Evolutionary conservation across 2,329 filamentous ascomycete genomes (phyloP), one percentile per base, ranked within the genome.

Genomic region (Trichoderma atrobrunneum): DNA sequence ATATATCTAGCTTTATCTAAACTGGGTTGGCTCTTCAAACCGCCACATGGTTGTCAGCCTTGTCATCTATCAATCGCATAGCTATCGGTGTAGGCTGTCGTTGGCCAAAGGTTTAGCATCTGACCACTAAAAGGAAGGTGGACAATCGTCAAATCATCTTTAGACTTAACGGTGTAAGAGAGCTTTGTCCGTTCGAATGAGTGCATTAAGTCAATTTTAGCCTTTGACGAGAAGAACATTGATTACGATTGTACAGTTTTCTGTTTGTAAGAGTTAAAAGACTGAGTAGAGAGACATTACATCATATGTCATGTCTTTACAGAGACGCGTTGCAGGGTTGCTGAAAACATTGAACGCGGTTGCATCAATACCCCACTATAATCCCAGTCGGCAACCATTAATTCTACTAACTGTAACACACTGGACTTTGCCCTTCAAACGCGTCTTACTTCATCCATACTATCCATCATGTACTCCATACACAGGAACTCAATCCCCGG

Each of bases 201-300:
- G 6, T 39, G 12, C 34, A 5, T 5, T 2, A 6, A 39, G 3
- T 3, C 36, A 39, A 39, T 0, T 39, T 39, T 2, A 2, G 7
- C 16, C 0, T 0, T 1, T 8, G 16, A 1, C 18, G 16, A 43
- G 36, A 43, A 43, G n/a, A n/a, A n/a, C n/a, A n/a, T n/a, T n/a
- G n/a, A n/a, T n/a, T n/a, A n/a, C n/a, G n/a, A n/a, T n/a, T n/a
- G n/a, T n/a, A n/a, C n/a, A n/a, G n/a, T n/a, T n/a, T n/a, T n/a
- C n/a, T n/a, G n/a, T n/a, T n/a, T n/a, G n/a, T n/a, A n/a, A n/a
- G 36, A 18, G 14, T 39, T 39, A 39, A 39, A 4, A 18, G 4
- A 7, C 1, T 39, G 36, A 39, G 4, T 2, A 39, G 7, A 43
- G 16, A 43, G 7, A 14, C 36, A 8, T 43, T 4, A n/a, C 16